Evolutionary conservation across 495 filamentous ascomycete species (phyloP).

Genomic region (Neurospora sp.): DNA sequence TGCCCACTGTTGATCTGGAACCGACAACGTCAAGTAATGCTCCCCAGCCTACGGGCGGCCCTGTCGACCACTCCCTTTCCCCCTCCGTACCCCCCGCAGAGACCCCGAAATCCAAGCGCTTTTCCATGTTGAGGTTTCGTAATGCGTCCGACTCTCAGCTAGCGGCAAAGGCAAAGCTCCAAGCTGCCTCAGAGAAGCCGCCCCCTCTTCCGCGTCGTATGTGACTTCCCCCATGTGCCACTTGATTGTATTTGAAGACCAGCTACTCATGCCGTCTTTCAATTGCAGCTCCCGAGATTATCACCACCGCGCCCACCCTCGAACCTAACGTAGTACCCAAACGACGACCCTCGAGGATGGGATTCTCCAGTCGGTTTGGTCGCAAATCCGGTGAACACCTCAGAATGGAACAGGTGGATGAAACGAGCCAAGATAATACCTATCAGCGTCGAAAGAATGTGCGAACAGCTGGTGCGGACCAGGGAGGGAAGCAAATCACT

Average conservation of each 20-base stretch:
- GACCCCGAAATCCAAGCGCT: conserved; percentile 52
- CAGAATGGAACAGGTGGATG: conserved; percentile 23
- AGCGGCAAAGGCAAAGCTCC: conserved; percentile 64
- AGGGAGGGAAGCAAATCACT: conserved; percentile 41
- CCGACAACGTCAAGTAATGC: conserved; percentile 6
- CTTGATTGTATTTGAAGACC: not conserved
- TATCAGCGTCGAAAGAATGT: not conserved
- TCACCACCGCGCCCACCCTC: conserved; percentile 82
- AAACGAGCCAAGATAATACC: conserved; percentile 7
- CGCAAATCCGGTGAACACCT: conserved; percentile 34
- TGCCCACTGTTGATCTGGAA: not conserved
- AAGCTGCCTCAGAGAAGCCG: conserved; percentile 45
- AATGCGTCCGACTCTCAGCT: conserved; percentile 93
- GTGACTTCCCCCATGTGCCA: conserved; percentile 17
- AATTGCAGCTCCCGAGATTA: conserved; percentile 70
- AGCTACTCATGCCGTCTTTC: conserved; percentile 9
- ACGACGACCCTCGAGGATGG: conserved; percentile 45
- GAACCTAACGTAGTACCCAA: conserved; percentile 34
- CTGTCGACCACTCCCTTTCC: conserved; percentile 23
- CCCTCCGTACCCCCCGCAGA: conserved; percentile 33
- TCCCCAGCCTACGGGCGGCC: conserved; percentile 17
- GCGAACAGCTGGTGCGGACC: not conserved
- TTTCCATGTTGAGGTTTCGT: conserved; percentile 82
- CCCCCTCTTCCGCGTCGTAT: conserved; percentile 67
- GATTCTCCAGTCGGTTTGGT: conserved; percentile 30